Conservation (phyloP, 805 yeast species). For the Debaryomyces maramus region DNA sequence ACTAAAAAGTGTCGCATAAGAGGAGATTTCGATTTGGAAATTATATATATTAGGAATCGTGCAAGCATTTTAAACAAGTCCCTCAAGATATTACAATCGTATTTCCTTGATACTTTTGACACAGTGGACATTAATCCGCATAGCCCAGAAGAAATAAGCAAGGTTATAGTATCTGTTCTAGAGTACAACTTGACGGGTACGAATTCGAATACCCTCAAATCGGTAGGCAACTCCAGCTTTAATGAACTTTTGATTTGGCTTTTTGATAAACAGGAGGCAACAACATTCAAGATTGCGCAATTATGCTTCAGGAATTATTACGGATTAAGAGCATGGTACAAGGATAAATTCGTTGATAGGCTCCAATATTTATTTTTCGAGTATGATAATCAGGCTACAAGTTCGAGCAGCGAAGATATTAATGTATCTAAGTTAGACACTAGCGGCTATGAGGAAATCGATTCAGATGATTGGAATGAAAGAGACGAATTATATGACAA, state of each 20-base stretch:
- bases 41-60: not conserved
- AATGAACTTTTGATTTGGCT: conserved; percentile 17
- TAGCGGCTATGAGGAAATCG: not conserved
- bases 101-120: conserved; percentile 13
- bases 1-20: not conserved
- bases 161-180: not conserved
- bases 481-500: not conserved
- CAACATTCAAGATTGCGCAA: not conserved
- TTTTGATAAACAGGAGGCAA: conserved; percentile 5
- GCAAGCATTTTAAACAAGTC: conserved; percentile 1
- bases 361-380: conserved; percentile 4
- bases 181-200: not conserved
- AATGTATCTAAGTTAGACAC: not conserved
- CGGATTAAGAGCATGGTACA: conserved; percentile 6
- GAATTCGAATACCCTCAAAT: not conserved
- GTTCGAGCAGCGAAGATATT: not conserved
- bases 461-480: not conserved
- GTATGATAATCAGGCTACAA: not conserved
- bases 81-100: conserved; percentile 7
- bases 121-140: not conserved
- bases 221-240: conserved; percentile 3
- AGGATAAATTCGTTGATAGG: conserved; percentile 1
- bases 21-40: not conserved
- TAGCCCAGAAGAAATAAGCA: conserved; percentile 6
- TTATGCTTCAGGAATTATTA: conserved; percentile 11